phyloP scores from a whole-genome alignment of 306 rosid species.

The Medicago ruthenica region DNA sequence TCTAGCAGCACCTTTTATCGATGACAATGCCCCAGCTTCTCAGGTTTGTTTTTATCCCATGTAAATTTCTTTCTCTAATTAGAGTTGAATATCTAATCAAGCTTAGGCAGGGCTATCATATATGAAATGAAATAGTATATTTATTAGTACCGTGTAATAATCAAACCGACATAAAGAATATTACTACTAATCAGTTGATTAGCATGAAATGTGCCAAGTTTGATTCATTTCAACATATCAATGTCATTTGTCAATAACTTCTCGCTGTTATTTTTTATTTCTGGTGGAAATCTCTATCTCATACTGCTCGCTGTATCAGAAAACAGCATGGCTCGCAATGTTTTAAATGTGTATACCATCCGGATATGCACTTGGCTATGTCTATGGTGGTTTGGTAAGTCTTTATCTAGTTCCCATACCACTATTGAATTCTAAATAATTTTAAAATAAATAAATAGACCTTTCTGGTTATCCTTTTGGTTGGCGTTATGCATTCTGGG shows the following conservation, averaged over 20 bases:
- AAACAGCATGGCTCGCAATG: constrained; percentile 73
- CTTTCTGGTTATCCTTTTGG: constrained; percentile 14
- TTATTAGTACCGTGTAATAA: not conserved
- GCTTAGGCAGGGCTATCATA: too few relatives aligned
- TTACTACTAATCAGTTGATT: constrained; percentile 9
- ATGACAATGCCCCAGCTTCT: constrained; percentile 81
- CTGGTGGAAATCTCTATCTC: constrained; percentile 35
- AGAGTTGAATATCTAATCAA: too few relatives aligned
- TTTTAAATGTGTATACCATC: constrained; percentile 90
- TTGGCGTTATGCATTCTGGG: constrained; percentile 83
- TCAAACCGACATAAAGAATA: not conserved
- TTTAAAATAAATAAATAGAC: not conserved
- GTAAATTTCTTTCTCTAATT: too few relatives aligned
- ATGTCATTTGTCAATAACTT: constrained; percentile 17
- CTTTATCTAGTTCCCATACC: not conserved
- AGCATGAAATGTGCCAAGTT: not conserved
- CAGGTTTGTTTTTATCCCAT: constrained; percentile 57
- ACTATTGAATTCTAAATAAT: not conserved
- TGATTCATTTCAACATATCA: constrained; percentile 9
- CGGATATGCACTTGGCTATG: constrained; percentile 85
- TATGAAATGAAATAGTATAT: not conserved
- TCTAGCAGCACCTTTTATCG: constrained; percentile 96
- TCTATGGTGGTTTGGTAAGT: constrained; percentile 88
- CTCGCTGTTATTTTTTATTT: not conserved
- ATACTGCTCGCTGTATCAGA: constrained; percentile 54